A percentile compares a stretch with the other conserved stretches of the same genome.
These are phyloP conservation scores for Venturia asperata DNA, from an alignment of 2,329 filamentous ascomycete genomes.

Conservation along the genomic window DNA sequence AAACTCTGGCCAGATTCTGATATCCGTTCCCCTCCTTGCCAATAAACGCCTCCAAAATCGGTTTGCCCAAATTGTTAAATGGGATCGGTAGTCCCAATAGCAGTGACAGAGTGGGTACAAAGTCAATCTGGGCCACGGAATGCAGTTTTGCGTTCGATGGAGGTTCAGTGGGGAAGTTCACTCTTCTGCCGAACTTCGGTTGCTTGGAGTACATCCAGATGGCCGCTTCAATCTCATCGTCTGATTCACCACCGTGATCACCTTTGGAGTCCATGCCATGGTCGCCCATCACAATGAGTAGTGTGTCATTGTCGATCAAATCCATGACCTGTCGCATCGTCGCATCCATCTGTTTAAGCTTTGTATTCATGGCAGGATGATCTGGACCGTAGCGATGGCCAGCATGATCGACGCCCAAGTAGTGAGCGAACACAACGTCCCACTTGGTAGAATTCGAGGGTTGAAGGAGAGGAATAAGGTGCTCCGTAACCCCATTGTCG, in stretches of 20 bases:
- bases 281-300: slow-evolving; percentile 96
- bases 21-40: slow-evolving; percentile 62
- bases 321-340: slow-evolving; percentile 67
- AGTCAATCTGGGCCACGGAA: slow-evolving; percentile 78
- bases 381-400: slow-evolving; percentile 93
- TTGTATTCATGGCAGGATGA: slow-evolving; percentile 83
- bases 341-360: slow-evolving; percentile 82
- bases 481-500: slow-evolving; percentile 87
- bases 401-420: slow-evolving; percentile 91
- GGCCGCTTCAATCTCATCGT: slow-evolving; percentile 89
- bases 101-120: slow-evolving; percentile 85
- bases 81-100: slow-evolving; percentile 87
- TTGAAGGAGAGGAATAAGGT: slow-evolving; percentile 77
- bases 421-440: slow-evolving; percentile 94
- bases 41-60: slow-evolving; percentile 89
- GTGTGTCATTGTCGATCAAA: slow-evolving; percentile 71
- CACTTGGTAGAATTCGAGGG: slow-evolving; percentile 60
- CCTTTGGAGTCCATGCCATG: slow-evolving; percentile 98
- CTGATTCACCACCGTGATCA: slow-evolving; percentile 96
- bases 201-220: slow-evolving; percentile 98
- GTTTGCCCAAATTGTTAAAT: slow-evolving; percentile 88
- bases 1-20: slow-evolving; percentile 69
- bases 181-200: slow-evolving; percentile 71
- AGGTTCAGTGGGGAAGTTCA: slow-evolving; percentile 50
- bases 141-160: slow-evolving; percentile 67